Conservation (phyloP, 345 rosid genomes). For the Salix exigua region DNA sequence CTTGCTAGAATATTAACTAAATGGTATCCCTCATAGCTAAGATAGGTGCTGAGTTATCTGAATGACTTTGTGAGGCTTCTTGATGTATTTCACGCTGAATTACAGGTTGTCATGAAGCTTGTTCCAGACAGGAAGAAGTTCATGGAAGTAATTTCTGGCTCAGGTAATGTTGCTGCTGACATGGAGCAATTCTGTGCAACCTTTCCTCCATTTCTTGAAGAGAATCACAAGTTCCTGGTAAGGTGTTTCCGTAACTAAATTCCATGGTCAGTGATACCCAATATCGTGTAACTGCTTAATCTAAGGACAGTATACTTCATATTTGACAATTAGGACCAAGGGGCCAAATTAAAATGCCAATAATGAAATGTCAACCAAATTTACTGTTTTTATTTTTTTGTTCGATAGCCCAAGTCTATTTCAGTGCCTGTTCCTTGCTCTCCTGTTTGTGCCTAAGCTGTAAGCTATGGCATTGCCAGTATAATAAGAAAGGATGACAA, state of each 20-base stretch:
- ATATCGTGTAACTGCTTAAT: background rate
- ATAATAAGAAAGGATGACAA: background rate
- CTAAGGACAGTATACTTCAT: background rate
- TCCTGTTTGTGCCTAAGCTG: background rate
- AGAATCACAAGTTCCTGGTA: slow-evolving; percentile 96
- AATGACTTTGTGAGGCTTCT: background rate
- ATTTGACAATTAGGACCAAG: background rate
- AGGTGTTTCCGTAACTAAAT: slow-evolving; percentile 12
- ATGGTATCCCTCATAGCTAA: background rate
- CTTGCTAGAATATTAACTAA: background rate
- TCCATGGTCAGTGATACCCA: background rate
- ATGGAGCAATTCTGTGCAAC: slow-evolving; percentile 75
- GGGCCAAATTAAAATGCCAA: background rate
- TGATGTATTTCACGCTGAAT: slow-evolving; percentile 7
- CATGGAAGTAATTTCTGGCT: slow-evolving; percentile 76
- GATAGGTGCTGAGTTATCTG: background rate
- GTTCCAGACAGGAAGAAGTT: slow-evolving; percentile 97
- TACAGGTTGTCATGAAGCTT: slow-evolving; percentile 88
- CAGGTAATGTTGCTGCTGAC: slow-evolving; percentile 73
- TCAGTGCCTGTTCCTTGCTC: background rate
- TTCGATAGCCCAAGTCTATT: background rate
- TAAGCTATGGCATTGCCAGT: background rate
- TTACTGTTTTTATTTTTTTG: too few relatives aligned
- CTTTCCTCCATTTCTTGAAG: slow-evolving; percentile 76
- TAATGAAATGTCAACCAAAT: background rate